Evolutionary conservation across 208 protist genomes (phyloP).

Genomic region (Wallacemonas sp.): DNA sequence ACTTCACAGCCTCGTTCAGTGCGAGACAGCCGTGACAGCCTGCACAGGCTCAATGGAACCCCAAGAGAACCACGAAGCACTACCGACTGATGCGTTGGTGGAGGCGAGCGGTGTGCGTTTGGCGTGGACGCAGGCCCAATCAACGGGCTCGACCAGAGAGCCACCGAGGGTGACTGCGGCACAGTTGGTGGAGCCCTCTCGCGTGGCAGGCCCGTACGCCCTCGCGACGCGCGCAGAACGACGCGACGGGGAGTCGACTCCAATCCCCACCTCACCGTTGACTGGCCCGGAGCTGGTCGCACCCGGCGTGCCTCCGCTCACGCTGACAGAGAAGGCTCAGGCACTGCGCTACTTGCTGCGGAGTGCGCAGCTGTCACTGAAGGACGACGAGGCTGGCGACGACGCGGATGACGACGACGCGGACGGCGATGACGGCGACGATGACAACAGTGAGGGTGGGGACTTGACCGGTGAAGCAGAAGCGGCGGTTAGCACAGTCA

Average conservation of each 20-base stretch:
- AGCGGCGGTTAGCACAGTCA: constrained; percentile 1
- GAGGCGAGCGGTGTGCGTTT: neutral
- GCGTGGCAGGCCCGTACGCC: constrained; percentile 52
- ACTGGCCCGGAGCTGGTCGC: neutral
- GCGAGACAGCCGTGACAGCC: constrained; percentile 7
- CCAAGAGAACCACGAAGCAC: too few species aligned
- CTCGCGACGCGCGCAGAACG: constrained; percentile 56
- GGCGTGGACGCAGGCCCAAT: constrained; percentile 10
- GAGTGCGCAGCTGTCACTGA: neutral
- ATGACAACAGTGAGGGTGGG: constrained; percentile 19
- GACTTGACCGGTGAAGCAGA: constrained; percentile 6
- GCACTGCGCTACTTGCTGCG: neutral
- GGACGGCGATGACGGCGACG: constrained; percentile 25
- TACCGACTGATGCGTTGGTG: too few species aligned
- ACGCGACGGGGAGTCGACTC: constrained; percentile 18
- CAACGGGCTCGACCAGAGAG: constrained; percentile 4
- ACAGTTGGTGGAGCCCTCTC: neutral
- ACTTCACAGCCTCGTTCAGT: constrained; percentile 11
- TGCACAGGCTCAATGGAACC: constrained; percentile 8
- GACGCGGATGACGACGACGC: constrained; percentile 30
- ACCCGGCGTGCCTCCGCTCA: neutral
- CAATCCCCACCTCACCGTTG: neutral
- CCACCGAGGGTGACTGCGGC: neutral
- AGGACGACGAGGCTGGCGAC: constrained; percentile 26
- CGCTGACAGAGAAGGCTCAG: constrained; percentile 5